phyloP scores from a whole-genome alignment of 208 protist genomes.

The Leishmania mexicana region DNA sequence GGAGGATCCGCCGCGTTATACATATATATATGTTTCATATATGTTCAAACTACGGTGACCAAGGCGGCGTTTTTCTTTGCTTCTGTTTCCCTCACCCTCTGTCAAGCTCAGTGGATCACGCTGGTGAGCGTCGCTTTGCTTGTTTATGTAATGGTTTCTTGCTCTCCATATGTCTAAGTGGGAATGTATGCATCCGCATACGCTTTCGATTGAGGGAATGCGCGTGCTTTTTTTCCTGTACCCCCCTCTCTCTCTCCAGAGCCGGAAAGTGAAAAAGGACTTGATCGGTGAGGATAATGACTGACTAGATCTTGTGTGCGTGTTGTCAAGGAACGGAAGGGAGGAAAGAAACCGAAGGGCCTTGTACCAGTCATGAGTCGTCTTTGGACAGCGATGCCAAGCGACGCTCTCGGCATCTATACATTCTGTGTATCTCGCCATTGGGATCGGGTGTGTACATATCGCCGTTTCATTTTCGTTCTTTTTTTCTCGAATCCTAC shows the following conservation, averaged over 20 bases:
- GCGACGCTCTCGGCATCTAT: neutral
- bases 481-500: neutral
- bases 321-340: neutral
- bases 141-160: neutral
- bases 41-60: neutral
- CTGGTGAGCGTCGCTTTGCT: neutral
- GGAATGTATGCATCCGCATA: neutral
- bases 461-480: slow-evolving; percentile 7
- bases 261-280: neutral
- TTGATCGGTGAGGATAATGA: neutral
- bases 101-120: neutral
- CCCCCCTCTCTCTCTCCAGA: neutral
- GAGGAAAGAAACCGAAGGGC: neutral
- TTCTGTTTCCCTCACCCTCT: neutral
- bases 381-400: neutral
- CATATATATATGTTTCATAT: slow-evolving; percentile 10
- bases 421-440: neutral
- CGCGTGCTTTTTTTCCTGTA: neutral
- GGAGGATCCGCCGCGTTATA: neutral
- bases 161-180: neutral
- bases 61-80: neutral
- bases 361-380: neutral
- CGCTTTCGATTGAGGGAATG: neutral
- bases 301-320: neutral
- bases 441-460: neutral